phyloP scores from a whole-genome alignment of 805 yeast genomes.

The Sungouiella thailandica region DNA sequence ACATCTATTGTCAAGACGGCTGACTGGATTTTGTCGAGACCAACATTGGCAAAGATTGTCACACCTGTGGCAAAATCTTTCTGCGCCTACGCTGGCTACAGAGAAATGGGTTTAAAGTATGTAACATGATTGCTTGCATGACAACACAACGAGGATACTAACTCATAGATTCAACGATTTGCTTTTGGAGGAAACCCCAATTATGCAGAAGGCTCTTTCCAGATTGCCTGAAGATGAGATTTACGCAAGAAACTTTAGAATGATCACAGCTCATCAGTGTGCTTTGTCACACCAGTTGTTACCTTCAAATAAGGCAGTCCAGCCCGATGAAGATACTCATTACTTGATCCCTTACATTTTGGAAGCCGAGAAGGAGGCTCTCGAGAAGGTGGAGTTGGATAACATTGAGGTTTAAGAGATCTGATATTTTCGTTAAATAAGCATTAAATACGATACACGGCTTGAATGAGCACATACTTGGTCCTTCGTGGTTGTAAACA shows the following conservation, averaged over 20 bases:
- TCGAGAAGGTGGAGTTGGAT: slow-evolving; percentile 86
- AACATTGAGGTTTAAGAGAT: slow-evolving; percentile 49
- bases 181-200: slow-evolving; percentile 80
- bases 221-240: slow-evolving; percentile 82
- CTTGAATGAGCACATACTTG: background rate
- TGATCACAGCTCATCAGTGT: slow-evolving; percentile 86
- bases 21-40: slow-evolving; percentile 76
- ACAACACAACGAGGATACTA: no score
- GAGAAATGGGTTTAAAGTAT: slow-evolving; percentile 81
- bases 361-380: slow-evolving; percentile 90
- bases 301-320: slow-evolving; percentile 73
- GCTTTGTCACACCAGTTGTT: slow-evolving; percentile 79
- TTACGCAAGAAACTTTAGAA: slow-evolving; percentile 90
- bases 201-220: slow-evolving; percentile 77
- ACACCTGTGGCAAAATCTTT: slow-evolving; percentile 78
- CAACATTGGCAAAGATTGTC: slow-evolving; percentile 68
- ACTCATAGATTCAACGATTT: slow-evolving; percentile 70
- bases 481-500: background rate
- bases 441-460: background rate
- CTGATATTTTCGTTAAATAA: background rate
- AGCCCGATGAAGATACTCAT: slow-evolving; percentile 74
- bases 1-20: slow-evolving; percentile 70
- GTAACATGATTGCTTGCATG: slow-evolving; percentile 15
- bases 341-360: slow-evolving; percentile 84
- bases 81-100: slow-evolving; percentile 79